Percentiles rank a stretch among this genome's conserved stretches.
Evolutionary conservation across 2,329 filamentous ascomycete species (phyloP).

Genomic region (Xylariaceae sp.): DNA sequence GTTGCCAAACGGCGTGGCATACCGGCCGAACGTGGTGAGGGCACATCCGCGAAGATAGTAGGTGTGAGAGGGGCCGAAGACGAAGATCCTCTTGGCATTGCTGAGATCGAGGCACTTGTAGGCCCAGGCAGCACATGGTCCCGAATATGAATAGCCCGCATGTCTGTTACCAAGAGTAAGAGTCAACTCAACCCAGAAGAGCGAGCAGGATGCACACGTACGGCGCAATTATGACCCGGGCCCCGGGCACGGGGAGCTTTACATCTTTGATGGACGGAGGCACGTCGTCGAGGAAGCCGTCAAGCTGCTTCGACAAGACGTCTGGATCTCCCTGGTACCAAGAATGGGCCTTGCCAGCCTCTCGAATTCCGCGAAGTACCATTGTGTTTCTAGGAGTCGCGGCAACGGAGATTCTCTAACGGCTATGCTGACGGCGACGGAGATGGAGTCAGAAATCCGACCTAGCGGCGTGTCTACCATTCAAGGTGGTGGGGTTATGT

Average conservation of each 20-base stretch:
- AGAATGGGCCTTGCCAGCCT: constrained; percentile 72
- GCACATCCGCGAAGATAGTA: constrained; percentile 73
- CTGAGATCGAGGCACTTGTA: constrained; percentile 84
- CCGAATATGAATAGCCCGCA: constrained; percentile 89
- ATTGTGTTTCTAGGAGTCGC: constrained; percentile 18
- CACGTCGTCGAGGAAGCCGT: constrained; percentile 68
- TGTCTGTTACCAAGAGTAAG: constrained; percentile 53
- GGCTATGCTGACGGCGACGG: not conserved
- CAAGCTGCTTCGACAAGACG: constrained; percentile 63
- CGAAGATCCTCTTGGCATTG: constrained; percentile 78
- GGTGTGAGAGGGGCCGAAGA: constrained; percentile 90
- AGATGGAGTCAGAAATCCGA: not conserved
- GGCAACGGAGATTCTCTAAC: not conserved
- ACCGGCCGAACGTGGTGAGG: constrained; percentile 64
- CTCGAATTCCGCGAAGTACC: constrained; percentile 35
- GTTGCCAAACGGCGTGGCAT: constrained; percentile 69
- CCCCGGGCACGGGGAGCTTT: constrained; percentile 63
- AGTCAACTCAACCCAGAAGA: constrained; percentile 13
- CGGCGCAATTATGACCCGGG: constrained; percentile 88
- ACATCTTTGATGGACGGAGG: constrained; percentile 57
- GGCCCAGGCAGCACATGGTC: constrained; percentile 86
- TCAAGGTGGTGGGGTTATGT: not conserved
- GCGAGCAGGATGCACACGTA: constrained; percentile 44
- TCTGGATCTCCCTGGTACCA: constrained; percentile 70
- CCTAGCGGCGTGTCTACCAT: too few relatives aligned